A percentile compares a stretch with the other conserved stretches of the same genome.
Conservation (phyloP, 192 early-diverging fungal species). For the Mortierella hygrophila region DNA sequence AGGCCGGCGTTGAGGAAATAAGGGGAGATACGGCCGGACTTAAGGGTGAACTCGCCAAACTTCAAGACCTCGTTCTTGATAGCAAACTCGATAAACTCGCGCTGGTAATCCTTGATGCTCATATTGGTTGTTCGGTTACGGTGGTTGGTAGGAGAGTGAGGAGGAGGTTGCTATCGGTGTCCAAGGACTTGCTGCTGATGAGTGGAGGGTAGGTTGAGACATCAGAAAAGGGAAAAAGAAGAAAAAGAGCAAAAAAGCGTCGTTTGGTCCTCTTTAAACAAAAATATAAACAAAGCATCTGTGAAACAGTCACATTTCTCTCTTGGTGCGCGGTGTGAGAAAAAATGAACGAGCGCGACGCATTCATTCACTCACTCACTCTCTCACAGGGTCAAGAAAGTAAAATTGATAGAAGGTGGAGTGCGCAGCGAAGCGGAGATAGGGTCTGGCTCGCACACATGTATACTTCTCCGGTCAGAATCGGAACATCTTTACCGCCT, state of each 20-base stretch:
- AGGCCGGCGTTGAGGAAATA: conserved; percentile 99
- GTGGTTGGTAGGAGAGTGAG: background rate
- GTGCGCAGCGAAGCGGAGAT: background rate
- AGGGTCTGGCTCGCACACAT: background rate
- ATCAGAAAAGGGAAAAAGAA: conserved; percentile 27
- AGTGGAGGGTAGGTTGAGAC: conserved; percentile 21
- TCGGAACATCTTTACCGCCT: background rate
- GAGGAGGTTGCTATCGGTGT: background rate
- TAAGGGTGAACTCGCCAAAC: conserved; percentile 94
- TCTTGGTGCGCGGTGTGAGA: background rate
- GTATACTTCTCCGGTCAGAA: background rate
- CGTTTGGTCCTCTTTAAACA: background rate
- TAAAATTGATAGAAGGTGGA: background rate
- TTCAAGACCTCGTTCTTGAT: conserved; percentile 86
- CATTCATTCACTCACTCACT: background rate
- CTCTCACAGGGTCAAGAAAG: background rate
- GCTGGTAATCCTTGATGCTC: conserved; percentile 83
- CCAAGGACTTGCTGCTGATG: background rate
- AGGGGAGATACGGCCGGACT: conserved; percentile 95
- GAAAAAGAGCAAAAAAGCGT: conserved; percentile 16
- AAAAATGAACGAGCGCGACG: background rate
- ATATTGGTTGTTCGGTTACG: conserved; percentile 20
- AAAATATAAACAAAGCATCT: background rate
- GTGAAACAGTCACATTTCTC: background rate
- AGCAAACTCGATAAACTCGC: conserved; percentile 94